Evolutionary conservation across 306 rosid species (phyloP), one percentile per base, ranked within the genome.

Genomic region (Parietaria judaica): DNA sequence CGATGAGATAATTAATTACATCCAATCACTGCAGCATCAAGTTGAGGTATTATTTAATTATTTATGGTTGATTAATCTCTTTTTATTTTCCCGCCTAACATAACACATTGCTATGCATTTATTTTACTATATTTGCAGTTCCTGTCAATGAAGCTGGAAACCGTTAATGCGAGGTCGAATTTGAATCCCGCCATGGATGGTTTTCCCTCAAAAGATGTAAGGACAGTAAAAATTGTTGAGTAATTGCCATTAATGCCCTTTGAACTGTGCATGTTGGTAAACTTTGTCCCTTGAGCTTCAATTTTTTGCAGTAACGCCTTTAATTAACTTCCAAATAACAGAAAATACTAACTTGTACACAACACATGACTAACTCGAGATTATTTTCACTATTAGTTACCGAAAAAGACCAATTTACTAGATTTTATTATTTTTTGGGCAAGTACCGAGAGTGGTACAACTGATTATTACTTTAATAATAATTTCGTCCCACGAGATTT

Each of bases 1-100:
- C 38, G 96, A 92, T 50, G 98, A 92, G 86, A 92, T 92, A 56
- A 92, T 92, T 60, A 92, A 92, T 76, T 92, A 92, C 71, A 76
- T 88, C 48, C 95, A 92, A 62, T 92, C 98, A 4, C 76, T 92
- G 77, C 96, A 92, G 71, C 81, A 45, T 37, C 98, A 92, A 78
- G 88, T 86, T 47, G 98, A 92, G 96, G 96, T 92, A 63, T 5
- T 58, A 34, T 61, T 68, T 60, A 56, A 16, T 4, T 38, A 39
- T 14, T 48, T 60, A 14, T 9, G 9, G 3, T 54, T 51, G 31
- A 23, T 23, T 23, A 23, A 23, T 64, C 54, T 16, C 15, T 16
- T 61, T 47, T 7, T 45, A 65, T 57, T 34, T 35, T 43, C 51
- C 31, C 56, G 65, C 73, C 58, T 61, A 47, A 74, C 59, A 43